Evolutionary conservation across 192 early-diverging fungal genomes (phyloP).

Genomic region (Backusella sp.): DNA sequence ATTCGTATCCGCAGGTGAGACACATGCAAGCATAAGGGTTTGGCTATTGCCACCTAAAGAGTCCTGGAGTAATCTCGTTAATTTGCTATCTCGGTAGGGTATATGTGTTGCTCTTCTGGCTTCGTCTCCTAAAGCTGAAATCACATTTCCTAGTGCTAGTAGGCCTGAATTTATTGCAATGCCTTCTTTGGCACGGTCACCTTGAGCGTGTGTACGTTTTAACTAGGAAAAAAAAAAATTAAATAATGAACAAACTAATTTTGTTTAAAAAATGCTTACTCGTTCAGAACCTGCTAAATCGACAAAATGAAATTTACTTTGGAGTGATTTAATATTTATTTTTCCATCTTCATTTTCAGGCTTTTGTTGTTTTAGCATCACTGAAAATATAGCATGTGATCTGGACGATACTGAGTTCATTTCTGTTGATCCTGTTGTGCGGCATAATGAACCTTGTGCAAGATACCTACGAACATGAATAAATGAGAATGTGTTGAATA

Average conservation of each 20-base stretch:
- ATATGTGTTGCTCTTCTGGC: conserved; percentile 65
- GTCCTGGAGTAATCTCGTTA: conserved; percentile 97
- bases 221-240: conserved; percentile 42
- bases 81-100: conserved; percentile 95
- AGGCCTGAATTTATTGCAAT: conserved; percentile 96
- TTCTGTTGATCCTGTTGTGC: conserved; percentile 86
- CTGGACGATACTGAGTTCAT: conserved; percentile 94
- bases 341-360: conserved; percentile 37
- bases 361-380: conserved; percentile 78
- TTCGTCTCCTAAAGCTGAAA: conserved; percentile 88
- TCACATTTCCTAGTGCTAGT: conserved; percentile 94
- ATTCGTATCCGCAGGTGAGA: conserved; percentile 81
- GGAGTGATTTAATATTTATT: conserved; percentile 14
- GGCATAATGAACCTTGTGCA: conserved; percentile 51
- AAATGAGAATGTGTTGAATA: background rate
- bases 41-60: conserved; percentile 91
- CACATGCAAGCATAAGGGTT: conserved; percentile 94
- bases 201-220: conserved; percentile 88
- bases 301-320: conserved; percentile 95
- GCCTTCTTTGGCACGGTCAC: conserved; percentile 94
- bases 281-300: conserved; percentile 97
- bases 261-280: conserved; percentile 28
- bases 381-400: conserved; percentile 96
- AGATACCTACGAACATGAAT: conserved; percentile 36
- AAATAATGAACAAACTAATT: background rate